Base-by-base conservation (phyloP, 2,329 filamentous ascomycete species). In the Chalaropsis ovoidea region DNA sequence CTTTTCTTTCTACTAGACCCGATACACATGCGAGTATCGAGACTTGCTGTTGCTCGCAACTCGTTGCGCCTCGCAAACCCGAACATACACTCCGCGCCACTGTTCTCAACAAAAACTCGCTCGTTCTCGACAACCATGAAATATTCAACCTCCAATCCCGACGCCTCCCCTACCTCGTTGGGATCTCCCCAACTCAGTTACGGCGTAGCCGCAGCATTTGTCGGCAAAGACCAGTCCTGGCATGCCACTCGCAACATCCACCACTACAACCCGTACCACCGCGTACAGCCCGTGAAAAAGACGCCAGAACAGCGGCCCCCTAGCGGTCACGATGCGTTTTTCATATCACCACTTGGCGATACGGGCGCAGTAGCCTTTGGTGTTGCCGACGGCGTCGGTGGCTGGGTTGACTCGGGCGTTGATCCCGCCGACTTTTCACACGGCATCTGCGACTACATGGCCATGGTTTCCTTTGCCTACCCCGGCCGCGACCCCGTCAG, bases 361-460 rank as follows among this genome's bases (percentile, higher is more conserved):
- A 82, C 82, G 1, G 81, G 85, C 45, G 81, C 85, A 49, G 82
- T 96, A 11, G 90, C 92, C 0, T 87, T 99, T 70, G 94, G 90
- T 19, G 84, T 99, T 27, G 91, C 92, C 64, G 94, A 99, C 74
- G 94, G 94, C 11, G 94, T 99, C 0, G 94, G 94, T 61, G 94
- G 94, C 43, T 99, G 94, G 92, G 85, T 88, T 69, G 89, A 96
- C 71, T 93, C 88, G 47, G 91, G 91, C 56, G 87, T 99, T 63
- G 92, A 99, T 72, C 92, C 94, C 8, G 91, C 91, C 35, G 90
- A 96, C 76, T 97, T 97, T 76, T 94, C 93, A 2, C 93, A 97
- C 74, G 89, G 88, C 49, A 80, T 99, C 68, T 97, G 94, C 79
- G 86, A 90, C 71, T 89, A 95, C 75, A 97, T 97, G 91, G 90